Evolutionary conservation across 2,329 filamentous ascomycete genomes (phyloP), one percentile per base, ranked within the genome.

Genomic region (Verticillium albo-atrum): DNA sequence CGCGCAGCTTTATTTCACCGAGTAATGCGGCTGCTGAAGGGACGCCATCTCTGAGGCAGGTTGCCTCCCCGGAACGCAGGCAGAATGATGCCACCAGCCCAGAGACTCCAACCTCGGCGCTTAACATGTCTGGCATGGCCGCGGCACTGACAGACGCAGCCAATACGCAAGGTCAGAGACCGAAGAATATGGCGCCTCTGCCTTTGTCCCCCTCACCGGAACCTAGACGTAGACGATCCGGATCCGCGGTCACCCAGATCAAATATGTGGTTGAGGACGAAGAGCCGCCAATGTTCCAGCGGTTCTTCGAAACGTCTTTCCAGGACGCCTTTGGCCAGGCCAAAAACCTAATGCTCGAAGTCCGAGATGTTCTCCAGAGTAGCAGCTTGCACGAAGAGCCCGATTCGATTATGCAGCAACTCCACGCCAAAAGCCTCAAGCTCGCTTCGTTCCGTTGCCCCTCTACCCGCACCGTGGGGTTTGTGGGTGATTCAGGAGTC

Each of bases 401-500:
- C 0, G 74, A 74, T 20, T 23, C 42, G 20, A 47, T 12, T 9
- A 25, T 47, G 10, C 42, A 23, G 25, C n/a, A 6, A 14, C 71
- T 81, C 2, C 63, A 74, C 57, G 47, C 63, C 6, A 64, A 73
- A 34, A 76, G 75, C 2, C 27, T 59, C 1, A 59, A 65, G 0
- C 61, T 82, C 25, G 69, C 72, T 1, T 28, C 35, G 0, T 81
- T 79, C 53, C 63, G 73, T 20, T 74, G 72, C 27, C 74, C 74
- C 0, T 68, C 74, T 0, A 75, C 70, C 2, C 69, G 77, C 17
- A 77, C 66, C 3, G 76, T 82, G 1, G 79, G 77, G 0, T 74
- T 82, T 42, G 76, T 82, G 0, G 79, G 79, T 0, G 79, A 80
- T 61, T 79, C 79, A 14, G 79, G 79, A 3, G 77, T 74, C 34